phyloP scores from a whole-genome alignment of 176 grass and related monocot species.

The Lolium perenne region DNA sequence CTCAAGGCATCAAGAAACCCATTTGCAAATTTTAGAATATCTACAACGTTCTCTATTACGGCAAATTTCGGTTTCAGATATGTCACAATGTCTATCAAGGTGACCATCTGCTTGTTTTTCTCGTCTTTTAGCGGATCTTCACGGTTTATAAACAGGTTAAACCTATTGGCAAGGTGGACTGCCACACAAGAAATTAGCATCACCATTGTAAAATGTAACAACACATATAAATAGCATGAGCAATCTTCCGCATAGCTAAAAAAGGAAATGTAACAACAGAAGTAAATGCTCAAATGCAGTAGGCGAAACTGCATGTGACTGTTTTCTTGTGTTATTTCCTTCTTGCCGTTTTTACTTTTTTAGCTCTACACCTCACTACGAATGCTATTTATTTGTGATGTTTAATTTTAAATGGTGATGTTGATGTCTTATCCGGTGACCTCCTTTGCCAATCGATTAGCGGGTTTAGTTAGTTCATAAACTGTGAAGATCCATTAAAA shows the following conservation, averaged over 20 bases:
- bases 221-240: constrained; percentile 8
- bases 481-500: constrained; percentile 57
- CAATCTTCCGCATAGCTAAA: not conserved
- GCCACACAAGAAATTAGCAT: constrained; percentile 76
- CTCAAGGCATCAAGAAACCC: constrained; percentile 75
- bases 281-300: too few species aligned
- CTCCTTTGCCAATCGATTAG: constrained; percentile 86
- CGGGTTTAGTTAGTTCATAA: constrained; percentile 80
- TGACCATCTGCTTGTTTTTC: constrained; percentile 77
- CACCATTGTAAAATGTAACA: constrained; percentile 47
- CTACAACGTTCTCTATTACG: constrained; percentile 89
- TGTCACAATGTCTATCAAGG: constrained; percentile 80
- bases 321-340: not conserved
- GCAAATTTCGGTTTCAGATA: constrained; percentile 76
- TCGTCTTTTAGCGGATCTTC: constrained; percentile 71
- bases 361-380: not conserved
- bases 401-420: constrained; percentile 53
- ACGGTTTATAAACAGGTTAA: constrained; percentile 74
- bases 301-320: constrained; percentile 57
- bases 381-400: constrained; percentile 1
- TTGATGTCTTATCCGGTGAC: constrained; percentile 66
- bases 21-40: constrained; percentile 79
- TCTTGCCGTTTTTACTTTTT: not conserved
- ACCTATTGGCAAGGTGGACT: constrained; percentile 78
- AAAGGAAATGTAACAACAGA: too few species aligned